Evolutionary conservation across 2,329 filamentous ascomycete species (phyloP).

Genomic region (Aspergillus thermomutatus): DNA sequence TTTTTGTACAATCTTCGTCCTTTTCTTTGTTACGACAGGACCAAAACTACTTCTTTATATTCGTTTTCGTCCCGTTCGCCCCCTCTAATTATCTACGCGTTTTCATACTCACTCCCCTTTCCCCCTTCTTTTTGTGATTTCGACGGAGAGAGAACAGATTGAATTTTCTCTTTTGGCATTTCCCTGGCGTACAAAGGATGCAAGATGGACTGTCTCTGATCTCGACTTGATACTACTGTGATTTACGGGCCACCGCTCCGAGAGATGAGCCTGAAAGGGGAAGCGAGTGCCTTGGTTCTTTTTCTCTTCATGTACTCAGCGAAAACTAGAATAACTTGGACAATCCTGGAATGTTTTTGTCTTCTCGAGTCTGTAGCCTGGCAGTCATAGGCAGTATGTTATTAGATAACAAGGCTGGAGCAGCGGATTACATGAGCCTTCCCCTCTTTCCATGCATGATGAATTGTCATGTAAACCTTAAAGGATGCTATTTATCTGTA

Average conservation of each 20-base stretch:
- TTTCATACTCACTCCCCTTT: neutral
- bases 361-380: neutral
- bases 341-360: neutral
- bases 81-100: neutral
- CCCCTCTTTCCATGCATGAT: neutral
- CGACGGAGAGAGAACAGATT: slow-evolving; percentile 15
- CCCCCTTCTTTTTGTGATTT: slow-evolving; percentile 8
- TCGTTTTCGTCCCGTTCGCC: neutral
- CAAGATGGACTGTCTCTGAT: slow-evolving; percentile 9
- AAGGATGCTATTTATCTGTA: neutral
- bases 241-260: slow-evolving; percentile 1
- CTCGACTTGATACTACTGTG: slow-evolving; percentile 6
- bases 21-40: slow-evolving; percentile 1
- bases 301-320: neutral
- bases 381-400: neutral
- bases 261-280: neutral
- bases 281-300: neutral
- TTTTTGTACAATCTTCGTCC: slow-evolving; percentile 4
- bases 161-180: slow-evolving; percentile 16
- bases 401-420: neutral
- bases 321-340: neutral
- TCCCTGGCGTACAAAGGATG: slow-evolving; percentile 23
- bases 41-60: slow-evolving; percentile 3
- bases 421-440: no score
- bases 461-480: slow-evolving; percentile 2